Conservation (phyloP, 441 rosid species). For the Jatropha multifida region DNA sequence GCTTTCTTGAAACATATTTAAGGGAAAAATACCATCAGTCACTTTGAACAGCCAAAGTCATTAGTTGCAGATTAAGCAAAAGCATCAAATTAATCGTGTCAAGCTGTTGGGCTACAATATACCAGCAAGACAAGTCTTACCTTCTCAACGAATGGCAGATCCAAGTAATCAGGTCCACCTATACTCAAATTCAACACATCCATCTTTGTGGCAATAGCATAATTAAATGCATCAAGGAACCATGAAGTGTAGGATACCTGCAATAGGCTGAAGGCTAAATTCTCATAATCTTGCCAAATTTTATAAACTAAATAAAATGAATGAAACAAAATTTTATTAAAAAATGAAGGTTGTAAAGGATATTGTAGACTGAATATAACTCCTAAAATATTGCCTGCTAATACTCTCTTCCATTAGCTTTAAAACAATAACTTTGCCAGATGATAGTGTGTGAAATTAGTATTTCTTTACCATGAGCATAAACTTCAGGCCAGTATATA, state of each 20-base stretch:
- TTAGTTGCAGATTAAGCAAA: background rate
- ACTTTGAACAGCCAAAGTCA: background rate
- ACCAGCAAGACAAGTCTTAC: conserved; percentile 36
- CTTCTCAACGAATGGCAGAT: conserved; percentile 98
- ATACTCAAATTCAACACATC: conserved; percentile 98
- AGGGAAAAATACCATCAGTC: background rate
- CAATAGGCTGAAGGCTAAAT: conserved; percentile 87
- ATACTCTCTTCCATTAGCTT: background rate
- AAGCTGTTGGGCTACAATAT: conserved; percentile 9
- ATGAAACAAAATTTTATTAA: background rate
- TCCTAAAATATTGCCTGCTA: background rate
- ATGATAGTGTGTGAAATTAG: background rate
- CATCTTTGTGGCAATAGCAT: conserved; percentile 92
- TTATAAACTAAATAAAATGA: conserved; percentile 10
- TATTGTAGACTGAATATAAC: conserved; percentile 1
- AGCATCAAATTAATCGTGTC: background rate
- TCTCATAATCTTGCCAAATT: conserved; percentile 65
- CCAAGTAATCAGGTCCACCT: conserved; percentile 99
- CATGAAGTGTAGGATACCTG: conserved; percentile 99
- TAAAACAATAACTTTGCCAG: background rate
- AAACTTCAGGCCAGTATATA: conserved; percentile 1
- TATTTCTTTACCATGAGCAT: background rate
- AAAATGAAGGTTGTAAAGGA: background rate
- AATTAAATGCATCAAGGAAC: conserved; percentile 99
- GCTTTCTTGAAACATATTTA: background rate